Evolutionary conservation across 257 asterid genomes (phyloP).

Genomic region (Ophiorrhiza pumila): DNA sequence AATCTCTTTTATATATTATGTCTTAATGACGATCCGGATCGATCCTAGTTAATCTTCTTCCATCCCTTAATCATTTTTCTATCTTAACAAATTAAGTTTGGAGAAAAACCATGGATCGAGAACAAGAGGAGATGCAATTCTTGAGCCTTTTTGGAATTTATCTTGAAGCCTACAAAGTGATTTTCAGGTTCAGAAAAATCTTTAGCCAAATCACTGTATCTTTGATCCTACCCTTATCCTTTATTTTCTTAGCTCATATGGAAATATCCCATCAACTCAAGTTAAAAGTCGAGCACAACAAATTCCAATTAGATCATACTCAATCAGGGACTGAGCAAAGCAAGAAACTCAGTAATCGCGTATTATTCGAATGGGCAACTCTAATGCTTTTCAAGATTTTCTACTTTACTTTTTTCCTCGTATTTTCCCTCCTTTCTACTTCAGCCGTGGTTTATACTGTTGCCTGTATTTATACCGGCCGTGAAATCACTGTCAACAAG

Average conservation of each 20-base stretch:
- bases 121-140: conserved; percentile 63
- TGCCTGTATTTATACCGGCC: conserved; percentile 45
- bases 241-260: conserved; percentile 52
- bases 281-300: conserved; percentile 28
- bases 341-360: conserved; percentile 26
- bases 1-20: too few relatives aligned
- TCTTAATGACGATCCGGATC: too few relatives aligned
- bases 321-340: conserved; percentile 16
- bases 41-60: neutral
- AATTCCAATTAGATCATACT: conserved; percentile 13
- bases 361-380: conserved; percentile 34
- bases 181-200: conserved; percentile 40
- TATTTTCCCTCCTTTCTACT: conserved; percentile 60
- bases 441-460: conserved; percentile 61
- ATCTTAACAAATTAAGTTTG: neutral
- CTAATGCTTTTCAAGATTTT: conserved; percentile 29
- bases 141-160: conserved; percentile 53
- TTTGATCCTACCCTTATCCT: conserved; percentile 56
- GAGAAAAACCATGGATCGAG: conserved; percentile 46
- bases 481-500: conserved; percentile 37
- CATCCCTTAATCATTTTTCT: neutral
- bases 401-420: conserved; percentile 36
- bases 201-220: conserved; percentile 54
- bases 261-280: conserved; percentile 32
- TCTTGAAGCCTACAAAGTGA: conserved; percentile 47